Percentiles rank a stretch among this genome's conserved stretches.
Evolutionary conservation across 257 asterid species (phyloP).

Genomic region (Fraxinus excelsior): DNA sequence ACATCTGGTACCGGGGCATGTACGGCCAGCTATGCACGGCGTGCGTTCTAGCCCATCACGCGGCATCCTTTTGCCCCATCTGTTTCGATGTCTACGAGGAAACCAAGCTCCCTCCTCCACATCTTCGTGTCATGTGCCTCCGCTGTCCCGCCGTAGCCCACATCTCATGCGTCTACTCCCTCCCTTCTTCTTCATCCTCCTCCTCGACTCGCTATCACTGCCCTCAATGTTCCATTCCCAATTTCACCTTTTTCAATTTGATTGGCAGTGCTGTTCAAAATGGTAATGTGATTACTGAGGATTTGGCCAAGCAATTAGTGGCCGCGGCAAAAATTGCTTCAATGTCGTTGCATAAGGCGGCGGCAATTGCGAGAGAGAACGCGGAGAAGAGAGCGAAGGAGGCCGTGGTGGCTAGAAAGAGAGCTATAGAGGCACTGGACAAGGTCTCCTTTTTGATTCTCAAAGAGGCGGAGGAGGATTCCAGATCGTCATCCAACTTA

Average conservation of each 20-base stretch:
- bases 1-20: slow-evolving; percentile 33
- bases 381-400: slow-evolving; percentile 38
- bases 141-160: slow-evolving; percentile 44
- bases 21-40: slow-evolving; percentile 37
- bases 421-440: slow-evolving; percentile 37
- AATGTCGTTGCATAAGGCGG: slow-evolving; percentile 30
- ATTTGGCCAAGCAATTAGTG: slow-evolving; percentile 26
- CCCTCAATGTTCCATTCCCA: slow-evolving; percentile 36
- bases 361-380: slow-evolving; percentile 34
- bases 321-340: slow-evolving; percentile 43
- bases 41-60: slow-evolving; percentile 41
- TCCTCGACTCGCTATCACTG: slow-evolving; percentile 32
- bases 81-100: slow-evolving; percentile 37
- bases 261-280: neutral
- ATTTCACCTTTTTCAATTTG: slow-evolving; percentile 17
- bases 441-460: slow-evolving; percentile 24
- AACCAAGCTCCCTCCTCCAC: slow-evolving; percentile 17
- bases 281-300: slow-evolving; percentile 2
- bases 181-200: slow-evolving; percentile 28
- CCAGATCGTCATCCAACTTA: neutral
- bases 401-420: slow-evolving; percentile 30
- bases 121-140: slow-evolving; percentile 33
- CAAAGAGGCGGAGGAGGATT: neutral
- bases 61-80: slow-evolving; percentile 38
- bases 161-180: slow-evolving; percentile 28